Evolutionary conservation across 495 filamentous ascomycete species (phyloP), one percentile per base, ranked within the genome.

Genomic region (Staphylotrichum longicolle): DNA sequence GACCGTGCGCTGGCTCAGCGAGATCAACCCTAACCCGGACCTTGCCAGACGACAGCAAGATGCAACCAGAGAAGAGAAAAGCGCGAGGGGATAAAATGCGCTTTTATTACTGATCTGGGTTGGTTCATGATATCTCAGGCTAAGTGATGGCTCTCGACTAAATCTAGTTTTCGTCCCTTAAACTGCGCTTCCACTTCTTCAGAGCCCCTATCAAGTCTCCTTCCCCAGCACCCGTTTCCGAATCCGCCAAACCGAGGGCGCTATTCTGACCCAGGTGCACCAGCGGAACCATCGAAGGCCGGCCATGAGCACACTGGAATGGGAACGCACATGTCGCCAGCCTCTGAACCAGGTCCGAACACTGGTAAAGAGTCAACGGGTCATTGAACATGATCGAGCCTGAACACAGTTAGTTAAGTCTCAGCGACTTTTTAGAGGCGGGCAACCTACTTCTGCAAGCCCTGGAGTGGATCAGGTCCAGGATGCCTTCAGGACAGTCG

Each of bases 301-400:
- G 84, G 37, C 90, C 92, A 79, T 92, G 92, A 15, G 90, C 94
- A 72, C 94, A 98, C 67, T 93, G 89, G 66, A 97, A 98, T 6
- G 95, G 94, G 68, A 98, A 94, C 1, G 78, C 85, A 63, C 90
- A 95, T 3, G 67, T 67, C 8, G 85, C 81, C 39, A 98, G 76
- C 45, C 78, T 80, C 11, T 63, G 45, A 9, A 97, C 74, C 15
- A 98, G 71, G 12, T 68, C 71, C 49, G 78, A 66, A 69, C 92
- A 96, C 68, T 96, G 84, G 7, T 81, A 79, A 1, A 77, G 57
- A 1, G 77, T 81, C 48, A 98, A 70, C 9, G 72, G 72, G 67
- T 98, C 94, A 65, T 97, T 97, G 76, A 98, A 98, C 94, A 98
- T 98, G 73, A 98, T 89, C 7, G 94, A 91, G 45, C 84, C 75